Conservation (phyloP, 257 asterid genomes). For the Thymus quinquecostatus region DNA sequence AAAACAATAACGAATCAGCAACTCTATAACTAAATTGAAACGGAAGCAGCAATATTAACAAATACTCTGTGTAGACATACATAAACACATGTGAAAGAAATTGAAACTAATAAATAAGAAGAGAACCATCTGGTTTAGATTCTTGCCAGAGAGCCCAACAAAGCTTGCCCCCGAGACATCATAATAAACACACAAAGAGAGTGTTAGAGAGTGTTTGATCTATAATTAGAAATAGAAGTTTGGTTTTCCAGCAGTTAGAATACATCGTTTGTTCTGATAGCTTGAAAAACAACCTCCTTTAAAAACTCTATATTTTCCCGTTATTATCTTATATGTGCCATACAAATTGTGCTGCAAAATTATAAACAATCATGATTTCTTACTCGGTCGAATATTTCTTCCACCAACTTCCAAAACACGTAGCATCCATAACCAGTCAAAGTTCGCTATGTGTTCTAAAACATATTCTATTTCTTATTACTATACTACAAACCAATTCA, state of each 20-base stretch:
- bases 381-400: not conserved
- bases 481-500: not conserved
- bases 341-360: not conserved
- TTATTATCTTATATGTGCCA: not conserved
- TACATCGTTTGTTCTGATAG: not conserved
- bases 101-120: not conserved
- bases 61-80: not conserved
- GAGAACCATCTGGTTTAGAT: not conserved
- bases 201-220: not conserved
- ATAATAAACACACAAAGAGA: not conserved
- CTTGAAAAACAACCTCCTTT: not conserved
- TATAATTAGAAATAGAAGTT: not conserved
- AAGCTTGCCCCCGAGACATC: not conserved
- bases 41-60: not conserved
- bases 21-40: not conserved
- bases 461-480: not conserved
- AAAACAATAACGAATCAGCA: not conserved
- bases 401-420: not conserved
- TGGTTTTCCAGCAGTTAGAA: not conserved
- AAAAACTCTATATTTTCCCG: not conserved
- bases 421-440: not conserved
- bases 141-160: not conserved
- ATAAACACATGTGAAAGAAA: not conserved
- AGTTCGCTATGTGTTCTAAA: not conserved
- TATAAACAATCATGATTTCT: not conserved